Evolutionary conservation across 768 basidiomycete species (phyloP), one percentile per base, ranked within the genome.

Genomic region (Boletus huronensis): DNA sequence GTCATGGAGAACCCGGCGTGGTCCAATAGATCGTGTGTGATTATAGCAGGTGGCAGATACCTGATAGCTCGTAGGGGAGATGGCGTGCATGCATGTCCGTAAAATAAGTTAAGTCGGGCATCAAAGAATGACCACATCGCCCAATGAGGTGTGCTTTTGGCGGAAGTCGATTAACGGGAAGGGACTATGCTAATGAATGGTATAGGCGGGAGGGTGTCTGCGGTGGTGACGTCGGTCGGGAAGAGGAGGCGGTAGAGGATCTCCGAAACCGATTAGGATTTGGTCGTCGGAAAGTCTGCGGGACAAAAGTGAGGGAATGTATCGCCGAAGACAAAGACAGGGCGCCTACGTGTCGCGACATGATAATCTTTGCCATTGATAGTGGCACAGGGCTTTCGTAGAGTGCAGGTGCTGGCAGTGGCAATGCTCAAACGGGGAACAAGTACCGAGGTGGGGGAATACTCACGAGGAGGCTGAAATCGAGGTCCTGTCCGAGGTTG

Each of bases 301-400:
- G 14, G 8, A 39, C 0, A 19, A 6, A 32, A 1, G 35, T 61
- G 34, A 61, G 59, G 16, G 32, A 9, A 9, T 3, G 21, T 17
- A 23, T 25, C 36, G 54, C 36, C 39, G 39, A 57, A 8, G 26
- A 54, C n/a, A 41, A 45, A 26, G 51, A 40, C 50, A 25, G 10
- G 31, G 9, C 26, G 63, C 77, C 42, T 61, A 79, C 77, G 68
- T 79, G 77, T 64, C 77, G 76, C 28, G 77, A 79, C 78, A 79
- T 79, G 58, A 79, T 79, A 54, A 79, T 73, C 63, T 79, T 79
- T 32, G 77, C 77, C 77, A 79, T 79, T 8, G 78, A 79, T 39
- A 75, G 59, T 43, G 77, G 77, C 35, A 72, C 68, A 48, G 73
- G 73, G 52, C 59, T 75, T 55, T 77, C 71, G 50, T 79, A 78